A percentile compares a stretch with the other conserved stretches of the same genome.
phyloP scores from a whole-genome alignment of 1,284 basidiomycete species.

The Singerocomus rubriflavus region DNA sequence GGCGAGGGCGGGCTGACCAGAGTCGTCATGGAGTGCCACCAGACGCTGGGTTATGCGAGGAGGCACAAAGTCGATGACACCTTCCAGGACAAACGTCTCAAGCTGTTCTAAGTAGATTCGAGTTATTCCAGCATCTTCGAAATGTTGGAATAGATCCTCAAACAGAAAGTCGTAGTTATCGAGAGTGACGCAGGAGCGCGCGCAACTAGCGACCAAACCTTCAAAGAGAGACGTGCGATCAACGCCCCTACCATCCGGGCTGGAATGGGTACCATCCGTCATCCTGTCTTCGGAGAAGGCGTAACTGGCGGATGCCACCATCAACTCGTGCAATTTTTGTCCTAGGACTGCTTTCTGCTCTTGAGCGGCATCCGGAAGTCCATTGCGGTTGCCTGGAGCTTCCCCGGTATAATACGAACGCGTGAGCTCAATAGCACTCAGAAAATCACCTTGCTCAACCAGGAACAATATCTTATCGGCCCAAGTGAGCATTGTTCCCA shows the following conservation, averaged over 20 bases:
- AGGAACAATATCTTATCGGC: conserved; percentile 86
- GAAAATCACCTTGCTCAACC: conserved; percentile 85
- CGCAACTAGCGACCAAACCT: conserved; percentile 78
- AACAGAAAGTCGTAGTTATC: conserved; percentile 85
- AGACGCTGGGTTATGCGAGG: conserved; percentile 87
- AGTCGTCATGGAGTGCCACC: conserved; percentile 74
- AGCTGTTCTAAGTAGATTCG: conserved; percentile 86
- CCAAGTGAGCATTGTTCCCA: conserved; percentile 92
- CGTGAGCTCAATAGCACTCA: conserved; percentile 86
- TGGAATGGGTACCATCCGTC: conserved; percentile 83
- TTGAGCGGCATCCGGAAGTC: conserved; percentile 68
- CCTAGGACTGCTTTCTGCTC: conserved; percentile 69
- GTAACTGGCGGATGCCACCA: conserved; percentile 85
- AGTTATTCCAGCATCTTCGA: conserved; percentile 81
- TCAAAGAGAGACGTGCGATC: conserved; percentile 91
- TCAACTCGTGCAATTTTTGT: conserved; percentile 75
- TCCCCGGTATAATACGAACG: conserved; percentile 82
- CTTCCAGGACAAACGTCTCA: conserved; percentile 81
- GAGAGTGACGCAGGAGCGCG: conserved; percentile 80
- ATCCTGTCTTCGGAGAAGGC: conserved; percentile 94
- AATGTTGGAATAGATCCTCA: conserved; percentile 90
- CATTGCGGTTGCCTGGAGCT: conserved; percentile 84
- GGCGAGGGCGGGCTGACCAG: conserved; percentile 70
- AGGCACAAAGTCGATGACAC: conserved; percentile 72
- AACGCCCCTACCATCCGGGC: conserved; percentile 83